Conservation (phyloP, 345 rosid species). For the Syzygium oleosum region DNA sequence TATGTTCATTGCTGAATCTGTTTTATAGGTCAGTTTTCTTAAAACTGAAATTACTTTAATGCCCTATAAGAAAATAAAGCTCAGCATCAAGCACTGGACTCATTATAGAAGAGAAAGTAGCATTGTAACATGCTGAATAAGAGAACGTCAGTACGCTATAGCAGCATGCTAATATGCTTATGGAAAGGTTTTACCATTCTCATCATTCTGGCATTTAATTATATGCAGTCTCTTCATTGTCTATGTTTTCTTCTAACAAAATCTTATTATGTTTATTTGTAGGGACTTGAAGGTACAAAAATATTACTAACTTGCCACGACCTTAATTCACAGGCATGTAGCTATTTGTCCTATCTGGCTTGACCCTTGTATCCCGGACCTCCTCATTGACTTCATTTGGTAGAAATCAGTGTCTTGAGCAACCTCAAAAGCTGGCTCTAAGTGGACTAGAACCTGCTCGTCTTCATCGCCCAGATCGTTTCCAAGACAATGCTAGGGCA, state of each 20-base stretch:
- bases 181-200: background rate
- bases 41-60: background rate
- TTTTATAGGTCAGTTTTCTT: background rate
- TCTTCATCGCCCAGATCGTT: slow-evolving; percentile 76
- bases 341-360: background rate
- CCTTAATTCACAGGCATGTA: slow-evolving; percentile 50
- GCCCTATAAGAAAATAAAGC: background rate
- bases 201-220: background rate
- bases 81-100: background rate
- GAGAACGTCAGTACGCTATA: background rate
- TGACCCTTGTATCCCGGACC: background rate
- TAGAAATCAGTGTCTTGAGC: slow-evolving; percentile 50
- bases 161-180: background rate
- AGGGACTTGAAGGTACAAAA: slow-evolving; percentile 73
- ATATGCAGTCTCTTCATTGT: background rate
- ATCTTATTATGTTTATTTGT: slow-evolving; percentile 3
- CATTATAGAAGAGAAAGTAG: background rate
- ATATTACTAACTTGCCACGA: slow-evolving; percentile 61
- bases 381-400: background rate
- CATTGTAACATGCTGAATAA: background rate
- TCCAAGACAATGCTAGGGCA: slow-evolving; percentile 58
- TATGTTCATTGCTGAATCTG: background rate
- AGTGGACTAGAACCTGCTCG: slow-evolving; percentile 76
- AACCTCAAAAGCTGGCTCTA: slow-evolving; percentile 65
- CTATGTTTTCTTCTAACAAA: background rate